phyloP scores from a whole-genome alignment of 306 rosid genomes.

The Comarum palustre region DNA sequence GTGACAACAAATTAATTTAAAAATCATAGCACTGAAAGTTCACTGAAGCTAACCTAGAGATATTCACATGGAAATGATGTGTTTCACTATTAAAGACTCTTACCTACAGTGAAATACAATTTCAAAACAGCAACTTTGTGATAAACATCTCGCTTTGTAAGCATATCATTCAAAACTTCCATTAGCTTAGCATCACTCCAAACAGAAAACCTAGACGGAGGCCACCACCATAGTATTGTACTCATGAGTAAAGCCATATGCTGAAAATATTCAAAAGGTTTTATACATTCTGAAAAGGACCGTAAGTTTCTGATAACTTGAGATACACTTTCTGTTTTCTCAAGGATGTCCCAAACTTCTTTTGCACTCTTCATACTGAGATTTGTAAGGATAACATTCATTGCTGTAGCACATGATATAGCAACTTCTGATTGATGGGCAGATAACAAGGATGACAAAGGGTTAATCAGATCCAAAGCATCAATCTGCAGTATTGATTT shows the following conservation, averaged over 20 bases:
- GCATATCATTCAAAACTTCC: conserved; percentile 43
- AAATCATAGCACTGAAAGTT: too few relatives aligned
- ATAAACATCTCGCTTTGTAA: conserved; percentile 35
- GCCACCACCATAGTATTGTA: conserved; percentile 62
- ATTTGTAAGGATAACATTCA: conserved; percentile 55
- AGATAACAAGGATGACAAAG: conserved; percentile 60
- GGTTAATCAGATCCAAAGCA: conserved; percentile 57
- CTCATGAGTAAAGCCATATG: conserved; percentile 72
- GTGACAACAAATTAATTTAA: conserved; percentile 18
- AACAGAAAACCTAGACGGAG: conserved; percentile 62
- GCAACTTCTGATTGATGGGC: conserved; percentile 50
- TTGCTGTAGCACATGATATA: conserved; percentile 52
- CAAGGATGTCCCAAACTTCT: conserved; percentile 56
- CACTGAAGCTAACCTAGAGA: conserved; percentile 19
- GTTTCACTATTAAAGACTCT: conserved; percentile 7
- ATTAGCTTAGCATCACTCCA: conserved; percentile 54
- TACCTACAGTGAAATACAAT: conserved; percentile 83
- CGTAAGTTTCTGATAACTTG: conserved; percentile 41
- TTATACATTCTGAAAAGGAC: conserved; percentile 31
- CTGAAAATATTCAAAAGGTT: conserved; percentile 47
- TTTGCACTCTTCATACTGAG: conserved; percentile 48
- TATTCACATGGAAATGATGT: background rate
- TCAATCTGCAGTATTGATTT: conserved; percentile 41
- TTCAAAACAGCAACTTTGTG: conserved; percentile 54
- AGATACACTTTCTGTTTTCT: conserved; percentile 41